phyloP scores from a whole-genome alignment of 2,329 filamentous ascomycete genomes.

The Cladosporium oxysporum region DNA sequence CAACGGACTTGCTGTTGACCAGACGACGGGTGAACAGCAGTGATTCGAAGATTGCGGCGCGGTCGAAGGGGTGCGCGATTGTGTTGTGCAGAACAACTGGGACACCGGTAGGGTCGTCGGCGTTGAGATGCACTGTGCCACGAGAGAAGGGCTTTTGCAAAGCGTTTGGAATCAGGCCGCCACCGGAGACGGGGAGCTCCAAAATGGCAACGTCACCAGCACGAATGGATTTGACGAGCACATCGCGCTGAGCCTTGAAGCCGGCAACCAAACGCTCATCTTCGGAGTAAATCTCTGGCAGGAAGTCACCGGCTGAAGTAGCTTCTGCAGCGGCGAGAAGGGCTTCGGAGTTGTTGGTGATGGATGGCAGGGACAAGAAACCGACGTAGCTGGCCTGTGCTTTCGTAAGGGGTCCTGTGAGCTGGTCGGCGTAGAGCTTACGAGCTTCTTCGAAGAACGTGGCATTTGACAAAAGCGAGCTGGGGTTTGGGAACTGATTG shows the following conservation, averaged over 20 bases:
- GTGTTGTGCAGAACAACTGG: constrained; percentile 21
- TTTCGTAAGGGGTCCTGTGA: constrained; percentile 31
- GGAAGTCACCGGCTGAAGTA: neutral
- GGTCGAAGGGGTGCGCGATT: constrained; percentile 30
- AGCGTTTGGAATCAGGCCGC: constrained; percentile 51
- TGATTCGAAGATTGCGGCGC: constrained; percentile 27
- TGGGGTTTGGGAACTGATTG: constrained; percentile 21
- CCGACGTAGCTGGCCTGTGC: constrained; percentile 42
- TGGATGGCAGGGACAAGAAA: constrained; percentile 43
- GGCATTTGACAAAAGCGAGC: constrained; percentile 20
- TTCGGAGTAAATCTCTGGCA: neutral
- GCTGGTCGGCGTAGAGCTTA: constrained; percentile 33
- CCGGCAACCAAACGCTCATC: constrained; percentile 32
- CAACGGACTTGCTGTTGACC: constrained; percentile 11
- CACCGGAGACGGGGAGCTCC: constrained; percentile 35
- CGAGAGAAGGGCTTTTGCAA: constrained; percentile 41
- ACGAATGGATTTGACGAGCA: constrained; percentile 38
- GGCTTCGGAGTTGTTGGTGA: constrained; percentile 33
- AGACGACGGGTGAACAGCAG: constrained; percentile 38
- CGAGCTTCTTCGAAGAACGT: constrained; percentile 18
- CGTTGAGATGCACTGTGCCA: constrained; percentile 29
- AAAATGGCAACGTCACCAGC: constrained; percentile 46
- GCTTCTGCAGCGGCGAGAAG: constrained; percentile 27
- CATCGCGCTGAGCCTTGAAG: constrained; percentile 41
- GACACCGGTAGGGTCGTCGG: constrained; percentile 1